phyloP scores from a whole-genome alignment of 2,329 filamentous ascomycete species.

The Mariannaea elegans region DNA sequence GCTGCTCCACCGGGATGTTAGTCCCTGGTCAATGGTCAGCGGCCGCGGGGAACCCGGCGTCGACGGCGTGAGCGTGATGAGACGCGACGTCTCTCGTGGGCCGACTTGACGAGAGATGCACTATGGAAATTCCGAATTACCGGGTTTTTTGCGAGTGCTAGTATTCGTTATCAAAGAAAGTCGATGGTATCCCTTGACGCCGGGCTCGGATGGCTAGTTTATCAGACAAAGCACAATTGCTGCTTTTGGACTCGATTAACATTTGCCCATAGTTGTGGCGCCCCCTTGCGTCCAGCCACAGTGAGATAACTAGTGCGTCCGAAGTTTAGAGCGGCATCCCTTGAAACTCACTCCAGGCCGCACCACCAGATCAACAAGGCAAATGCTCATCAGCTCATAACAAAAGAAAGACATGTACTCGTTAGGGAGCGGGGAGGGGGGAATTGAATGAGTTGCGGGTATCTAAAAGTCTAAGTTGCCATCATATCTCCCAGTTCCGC shows the following conservation, averaged over 20 bases:
- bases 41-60: slow-evolving; percentile 39
- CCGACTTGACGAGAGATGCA: slow-evolving; percentile 13
- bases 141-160: slow-evolving; percentile 6
- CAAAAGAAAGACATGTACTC: neutral
- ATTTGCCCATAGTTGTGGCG: neutral
- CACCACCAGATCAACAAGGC: neutral
- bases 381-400: neutral
- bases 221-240: neutral
- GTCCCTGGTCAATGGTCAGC: slow-evolving; percentile 28
- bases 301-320: neutral
- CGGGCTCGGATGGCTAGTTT: neutral
- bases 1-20: slow-evolving; percentile 32
- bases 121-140: slow-evolving; percentile 3
- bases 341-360: neutral
- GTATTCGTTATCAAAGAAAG: neutral
- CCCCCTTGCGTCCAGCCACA: slow-evolving; percentile 19
- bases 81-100: slow-evolving; percentile 14
- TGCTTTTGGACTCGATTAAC: neutral
- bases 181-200: neutral
- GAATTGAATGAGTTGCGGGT: slow-evolving; percentile 4
- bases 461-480: neutral
- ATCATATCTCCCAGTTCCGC: too few relatives aligned
- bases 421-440: neutral
- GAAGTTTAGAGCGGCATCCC: slow-evolving; percentile 7
- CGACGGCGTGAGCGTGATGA: slow-evolving; percentile 22